Percentiles rank a stretch among this genome's conserved stretches.
These are phyloP conservation scores for Calonectria multiphialidica DNA, from an alignment of 2,329 filamentous ascomycete genomes.

Conservation along the genomic window DNA sequence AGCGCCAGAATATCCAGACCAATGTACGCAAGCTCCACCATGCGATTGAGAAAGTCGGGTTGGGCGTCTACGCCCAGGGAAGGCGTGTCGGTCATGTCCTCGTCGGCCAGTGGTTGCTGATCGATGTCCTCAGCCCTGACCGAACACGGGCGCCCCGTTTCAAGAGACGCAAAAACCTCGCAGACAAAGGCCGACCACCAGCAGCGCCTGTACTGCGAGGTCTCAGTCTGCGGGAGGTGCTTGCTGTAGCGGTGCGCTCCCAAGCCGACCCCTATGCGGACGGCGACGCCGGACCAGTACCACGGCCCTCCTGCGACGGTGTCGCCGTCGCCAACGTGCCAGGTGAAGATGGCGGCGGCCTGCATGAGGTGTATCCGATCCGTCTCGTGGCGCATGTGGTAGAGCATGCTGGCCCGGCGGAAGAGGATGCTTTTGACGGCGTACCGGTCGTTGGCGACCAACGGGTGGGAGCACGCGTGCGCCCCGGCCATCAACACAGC, in stretches of 20 bases:
- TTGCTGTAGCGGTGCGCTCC: constrained; percentile 36
- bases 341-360: constrained; percentile 38
- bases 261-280: constrained; percentile 36
- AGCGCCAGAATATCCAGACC: constrained; percentile 37
- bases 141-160: constrained; percentile 39
- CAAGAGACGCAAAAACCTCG: constrained; percentile 37
- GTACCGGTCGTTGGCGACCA: constrained; percentile 39
- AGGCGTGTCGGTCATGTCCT: constrained; percentile 30
- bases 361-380: constrained; percentile 41
- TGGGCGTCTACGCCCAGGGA: constrained; percentile 2
- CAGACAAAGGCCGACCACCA: constrained; percentile 43
- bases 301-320: constrained; percentile 39
- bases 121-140: constrained; percentile 41
- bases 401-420: constrained; percentile 40
- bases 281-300: constrained; percentile 42
- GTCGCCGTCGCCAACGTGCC: constrained; percentile 41
- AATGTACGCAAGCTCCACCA: constrained; percentile 40
- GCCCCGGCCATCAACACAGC: constrained; percentile 41
- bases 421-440: constrained; percentile 43
- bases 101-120: constrained; percentile 31
- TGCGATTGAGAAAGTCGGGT: constrained; percentile 38
- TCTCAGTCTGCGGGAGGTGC: constrained; percentile 35
- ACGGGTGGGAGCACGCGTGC: constrained; percentile 38
- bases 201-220: constrained; percentile 38
- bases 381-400: constrained; percentile 42